These are phyloP conservation scores for Komagataea norvegica DNA, from an alignment of 1,139 yeast genomes.

Conservation along the genomic window DNA sequence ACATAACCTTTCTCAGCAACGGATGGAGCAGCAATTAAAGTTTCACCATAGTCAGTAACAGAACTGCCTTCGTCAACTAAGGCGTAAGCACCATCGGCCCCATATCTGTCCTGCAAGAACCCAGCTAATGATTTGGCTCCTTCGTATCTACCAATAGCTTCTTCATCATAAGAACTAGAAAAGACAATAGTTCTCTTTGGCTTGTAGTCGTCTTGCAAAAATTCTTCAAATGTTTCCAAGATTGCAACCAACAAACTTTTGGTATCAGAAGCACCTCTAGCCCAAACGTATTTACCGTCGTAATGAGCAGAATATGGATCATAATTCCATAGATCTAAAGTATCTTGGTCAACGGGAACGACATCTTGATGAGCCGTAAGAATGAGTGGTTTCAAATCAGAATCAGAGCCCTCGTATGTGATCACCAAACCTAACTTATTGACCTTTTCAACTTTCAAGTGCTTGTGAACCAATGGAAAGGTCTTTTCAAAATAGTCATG, in stretches of 20 bases:
- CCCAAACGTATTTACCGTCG: constrained; percentile 33
- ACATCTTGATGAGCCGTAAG: constrained; percentile 80
- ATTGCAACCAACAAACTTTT: constrained; percentile 48
- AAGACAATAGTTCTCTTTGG: constrained; percentile 48
- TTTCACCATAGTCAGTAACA: constrained; percentile 34
- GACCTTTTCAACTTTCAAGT: constrained; percentile 48
- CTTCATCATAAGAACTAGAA: constrained; percentile 63
- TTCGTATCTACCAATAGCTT: constrained; percentile 45
- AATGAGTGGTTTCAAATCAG: constrained; percentile 54
- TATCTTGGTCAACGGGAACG: constrained; percentile 68
- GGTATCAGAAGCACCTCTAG: constrained; percentile 51
- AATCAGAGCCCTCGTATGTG: constrained; percentile 59
- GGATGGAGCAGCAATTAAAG: constrained; percentile 42
- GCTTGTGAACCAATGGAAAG: constrained; percentile 54
- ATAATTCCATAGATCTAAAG: constrained; percentile 56
- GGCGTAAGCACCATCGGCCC: constrained; percentile 44
- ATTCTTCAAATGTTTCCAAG: constrained; percentile 46
- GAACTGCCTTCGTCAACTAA: constrained; percentile 52
- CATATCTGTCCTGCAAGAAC: constrained; percentile 40
- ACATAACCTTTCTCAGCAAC: constrained; percentile 62
- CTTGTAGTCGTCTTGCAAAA: constrained; percentile 34
- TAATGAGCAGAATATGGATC: constrained; percentile 68
- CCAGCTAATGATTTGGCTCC: constrained; percentile 43
- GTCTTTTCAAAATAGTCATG: constrained; percentile 50
- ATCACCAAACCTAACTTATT: constrained; percentile 64